Base-by-base conservation (phyloP, 352 stramenopile species). In the Hyaloperonospora brassicae region DNA sequence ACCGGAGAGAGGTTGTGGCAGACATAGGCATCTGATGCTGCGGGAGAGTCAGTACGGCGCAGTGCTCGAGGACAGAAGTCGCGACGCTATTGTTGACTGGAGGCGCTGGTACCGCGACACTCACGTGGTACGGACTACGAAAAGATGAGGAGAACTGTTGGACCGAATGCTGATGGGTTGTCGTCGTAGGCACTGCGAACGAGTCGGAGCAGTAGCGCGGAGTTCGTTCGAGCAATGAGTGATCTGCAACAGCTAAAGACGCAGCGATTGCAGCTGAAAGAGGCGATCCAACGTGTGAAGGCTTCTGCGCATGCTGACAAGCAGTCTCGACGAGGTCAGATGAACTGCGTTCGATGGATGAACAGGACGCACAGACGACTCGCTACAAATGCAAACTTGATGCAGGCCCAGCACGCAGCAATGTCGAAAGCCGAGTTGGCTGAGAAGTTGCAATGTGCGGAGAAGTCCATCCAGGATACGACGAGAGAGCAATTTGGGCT, bases 311-410 rank as follows among this genome's bases (percentile, higher is more conserved):
- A 86, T 34, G 68, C 50, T n/a, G 70, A 86, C 30, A 88, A 86
- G 69, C 27, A 34, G 8, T 58, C 64, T 41, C 71, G 78, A 2
- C 61, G 70, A 36, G 52, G 76, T 47, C 73, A 86, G 42, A 84
- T 88, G 78, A 79, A 81, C 52, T 86, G 78, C 38, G 60, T 86
- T 12, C 66, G 64, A 2, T 86, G 72, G 71, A 76, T 88, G 59
- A 88, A 88, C 44, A 69, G 78, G 24, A 79, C 78, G 22, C 66
- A 68, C 2, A 62, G 78, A 38, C 67, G 78, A 25, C 70, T 68
- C 35, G 54, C 67, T 4, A 76, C 75, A 2, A 46, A 44, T 21
- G 57, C 50, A 0, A 72, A 78, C 14, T 70, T 64, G 8, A 54
- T 63, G 2, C 67, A 64, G 11, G 70, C 76, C 11, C 70, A 81